Conservation (phyloP, 2,329 filamentous ascomycete genomes). For the Monilinia fructigena region DNA sequence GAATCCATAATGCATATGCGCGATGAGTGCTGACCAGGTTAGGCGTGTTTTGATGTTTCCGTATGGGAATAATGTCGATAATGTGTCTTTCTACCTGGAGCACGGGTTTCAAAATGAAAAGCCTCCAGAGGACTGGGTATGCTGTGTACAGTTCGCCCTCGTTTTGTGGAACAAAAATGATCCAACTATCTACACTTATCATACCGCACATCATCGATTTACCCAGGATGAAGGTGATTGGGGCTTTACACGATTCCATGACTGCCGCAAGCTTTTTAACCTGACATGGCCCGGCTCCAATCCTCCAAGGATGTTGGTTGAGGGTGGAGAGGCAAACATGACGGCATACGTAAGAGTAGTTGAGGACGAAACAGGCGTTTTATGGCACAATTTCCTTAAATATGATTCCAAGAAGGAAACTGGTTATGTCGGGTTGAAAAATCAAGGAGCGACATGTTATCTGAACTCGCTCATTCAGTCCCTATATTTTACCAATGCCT, state of each 20-base stretch:
- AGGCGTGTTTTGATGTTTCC: constrained; percentile 96
- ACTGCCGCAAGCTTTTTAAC: constrained; percentile 81
- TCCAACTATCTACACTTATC: constrained; percentile 77
- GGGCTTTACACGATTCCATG: constrained; percentile 97
- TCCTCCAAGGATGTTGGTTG: constrained; percentile 63
- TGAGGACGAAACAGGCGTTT: constrained; percentile 81
- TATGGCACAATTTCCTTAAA: constrained; percentile 90
- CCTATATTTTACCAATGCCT: constrained; percentile 84
- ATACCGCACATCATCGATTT: constrained; percentile 90
- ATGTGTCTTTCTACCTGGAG: constrained; percentile 93
- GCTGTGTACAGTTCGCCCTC: constrained; percentile 91
- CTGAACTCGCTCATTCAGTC: constrained; percentile 83
- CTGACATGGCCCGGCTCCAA: constrained; percentile 67
- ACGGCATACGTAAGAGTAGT: constrained; percentile 80
- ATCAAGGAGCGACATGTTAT: constrained; percentile 92
- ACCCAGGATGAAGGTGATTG: constrained; percentile 96
- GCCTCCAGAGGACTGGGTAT: constrained; percentile 90
- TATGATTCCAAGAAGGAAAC: constrained; percentile 99
- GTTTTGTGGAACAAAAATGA: constrained; percentile 94
- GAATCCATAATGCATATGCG: constrained; percentile 34
- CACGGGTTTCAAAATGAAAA: constrained; percentile 78
- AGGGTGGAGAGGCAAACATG: constrained; percentile 74
- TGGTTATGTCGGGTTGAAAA: constrained; percentile 92
- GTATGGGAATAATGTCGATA: constrained; percentile 89
- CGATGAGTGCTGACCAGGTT: constrained; percentile 28